phyloP scores from a whole-genome alignment of 768 basidiomycete genomes.

The Tricholoma hemisulphureum region DNA sequence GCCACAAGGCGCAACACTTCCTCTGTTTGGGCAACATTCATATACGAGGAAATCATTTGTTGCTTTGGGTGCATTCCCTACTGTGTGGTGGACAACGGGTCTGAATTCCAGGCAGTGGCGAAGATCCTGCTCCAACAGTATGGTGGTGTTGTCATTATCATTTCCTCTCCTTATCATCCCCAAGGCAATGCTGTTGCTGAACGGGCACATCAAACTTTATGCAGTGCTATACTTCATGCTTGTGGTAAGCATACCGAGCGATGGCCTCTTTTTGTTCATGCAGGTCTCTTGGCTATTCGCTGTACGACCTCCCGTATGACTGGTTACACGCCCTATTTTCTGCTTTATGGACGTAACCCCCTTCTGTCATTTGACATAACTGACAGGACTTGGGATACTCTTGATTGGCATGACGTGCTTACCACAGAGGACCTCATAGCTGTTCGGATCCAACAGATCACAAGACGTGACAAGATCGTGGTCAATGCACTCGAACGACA shows the following conservation, averaged over 20 bases:
- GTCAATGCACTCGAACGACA: no score
- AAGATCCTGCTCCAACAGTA: no score
- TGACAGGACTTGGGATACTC: constrained; percentile 26
- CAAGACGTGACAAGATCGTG: no score
- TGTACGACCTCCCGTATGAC: constrained; percentile 23
- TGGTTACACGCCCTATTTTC: constrained; percentile 28
- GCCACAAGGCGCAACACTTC: constrained; percentile 28
- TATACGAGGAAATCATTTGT: constrained; percentile 19
- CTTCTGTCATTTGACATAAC: constrained; percentile 28
- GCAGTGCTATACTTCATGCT: no score
- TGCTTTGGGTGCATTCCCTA: constrained; percentile 12
- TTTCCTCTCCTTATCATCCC: no score
- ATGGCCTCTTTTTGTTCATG: constrained; percentile 27
- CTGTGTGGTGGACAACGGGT: no score
- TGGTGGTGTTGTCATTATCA: no score
- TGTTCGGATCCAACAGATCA: no score
- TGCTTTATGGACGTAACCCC: constrained; percentile 27
- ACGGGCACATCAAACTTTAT: no score
- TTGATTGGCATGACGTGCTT: constrained; percentile 21
- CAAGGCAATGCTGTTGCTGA: no score
- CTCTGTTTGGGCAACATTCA: constrained; percentile 22
- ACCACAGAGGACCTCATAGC: constrained; percentile 22
- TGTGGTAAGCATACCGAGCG: no score
- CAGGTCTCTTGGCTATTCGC: constrained; percentile 24
- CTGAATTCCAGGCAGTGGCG: no score